phyloP scores from a whole-genome alignment of 805 yeast species.

The Candida cerambycidarum region DNA sequence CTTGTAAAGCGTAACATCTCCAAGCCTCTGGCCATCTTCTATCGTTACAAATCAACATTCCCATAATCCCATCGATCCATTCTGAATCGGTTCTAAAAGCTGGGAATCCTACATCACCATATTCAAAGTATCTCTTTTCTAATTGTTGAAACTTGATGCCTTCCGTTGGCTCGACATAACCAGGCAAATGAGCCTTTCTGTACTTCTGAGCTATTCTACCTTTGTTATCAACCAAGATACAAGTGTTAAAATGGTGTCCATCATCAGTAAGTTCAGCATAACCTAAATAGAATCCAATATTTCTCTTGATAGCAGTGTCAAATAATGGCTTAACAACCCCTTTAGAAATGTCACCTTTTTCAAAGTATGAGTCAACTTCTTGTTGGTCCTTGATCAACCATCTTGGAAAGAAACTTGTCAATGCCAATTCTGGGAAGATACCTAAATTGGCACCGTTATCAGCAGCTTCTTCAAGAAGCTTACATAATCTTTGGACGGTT shows the following conservation, averaged over 20 bases:
- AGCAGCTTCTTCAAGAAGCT: conserved; percentile 29
- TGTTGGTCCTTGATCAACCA: conserved; percentile 32
- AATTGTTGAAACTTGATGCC: conserved; percentile 34
- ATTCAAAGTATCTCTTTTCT: conserved; percentile 38
- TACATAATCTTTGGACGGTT: conserved; percentile 27
- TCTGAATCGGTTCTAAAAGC: conserved; percentile 33
- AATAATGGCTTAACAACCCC: conserved; percentile 29
- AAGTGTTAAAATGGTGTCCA: conserved; percentile 35
- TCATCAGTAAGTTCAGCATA: conserved; percentile 40
- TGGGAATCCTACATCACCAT: conserved; percentile 37
- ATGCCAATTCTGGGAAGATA: conserved; percentile 37
- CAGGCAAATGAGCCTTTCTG: conserved; percentile 40
- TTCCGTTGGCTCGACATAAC: conserved; percentile 33
- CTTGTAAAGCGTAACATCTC: conserved; percentile 40
- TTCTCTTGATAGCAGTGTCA: conserved; percentile 25
- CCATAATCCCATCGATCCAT: conserved; percentile 36
- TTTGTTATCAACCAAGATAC: conserved; percentile 28
- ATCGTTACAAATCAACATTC: conserved; percentile 41
- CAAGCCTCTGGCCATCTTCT: conserved; percentile 45
- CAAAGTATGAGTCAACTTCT: conserved; percentile 36
- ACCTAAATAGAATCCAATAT: conserved; percentile 33
- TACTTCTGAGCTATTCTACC: conserved; percentile 29
- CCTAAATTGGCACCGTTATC: conserved; percentile 30
- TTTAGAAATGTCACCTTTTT: conserved; percentile 31
- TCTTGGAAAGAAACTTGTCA: conserved; percentile 38